These are phyloP conservation scores for Fomitopsis pulvina DNA, from an alignment of 768 basidiomycete genomes.

Conservation along the genomic window DNA sequence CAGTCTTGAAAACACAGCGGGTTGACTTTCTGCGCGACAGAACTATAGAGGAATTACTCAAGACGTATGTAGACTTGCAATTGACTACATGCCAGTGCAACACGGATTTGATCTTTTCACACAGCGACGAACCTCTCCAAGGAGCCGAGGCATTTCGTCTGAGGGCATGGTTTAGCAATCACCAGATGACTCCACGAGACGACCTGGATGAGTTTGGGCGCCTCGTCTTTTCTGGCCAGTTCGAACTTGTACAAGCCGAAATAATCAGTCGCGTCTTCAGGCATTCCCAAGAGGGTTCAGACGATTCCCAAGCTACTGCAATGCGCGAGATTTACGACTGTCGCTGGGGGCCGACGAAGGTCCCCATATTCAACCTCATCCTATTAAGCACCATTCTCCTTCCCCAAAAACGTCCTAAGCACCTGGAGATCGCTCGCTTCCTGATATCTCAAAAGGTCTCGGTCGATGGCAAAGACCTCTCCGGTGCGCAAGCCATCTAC, in stretches of 20 bases:
- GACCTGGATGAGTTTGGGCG: slow-evolving; percentile 31
- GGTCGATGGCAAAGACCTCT: slow-evolving; percentile 32
- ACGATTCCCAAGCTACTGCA: slow-evolving; percentile 10
- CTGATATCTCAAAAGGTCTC: slow-evolving; percentile 29
- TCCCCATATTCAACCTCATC: slow-evolving; percentile 34
- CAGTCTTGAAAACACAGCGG: neutral
- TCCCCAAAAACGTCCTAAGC: slow-evolving; percentile 16
- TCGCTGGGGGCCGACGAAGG: slow-evolving; percentile 35
- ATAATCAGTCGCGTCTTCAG: slow-evolving; percentile 16
- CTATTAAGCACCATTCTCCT: slow-evolving; percentile 25
- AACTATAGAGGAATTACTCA: neutral
- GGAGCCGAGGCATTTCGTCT: slow-evolving; percentile 34
- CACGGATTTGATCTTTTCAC: neutral
- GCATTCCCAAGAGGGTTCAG: neutral
- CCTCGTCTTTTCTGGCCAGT: slow-evolving; percentile 21
- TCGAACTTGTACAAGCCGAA: slow-evolving; percentile 22
- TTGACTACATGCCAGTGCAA: neutral
- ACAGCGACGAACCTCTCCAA: slow-evolving; percentile 20
- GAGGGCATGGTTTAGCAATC: slow-evolving; percentile 27
- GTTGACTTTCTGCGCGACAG: neutral
- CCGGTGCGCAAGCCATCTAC: slow-evolving; percentile 34
- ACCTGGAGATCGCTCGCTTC: slow-evolving; percentile 29
- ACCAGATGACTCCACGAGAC: slow-evolving; percentile 28
- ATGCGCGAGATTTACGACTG: slow-evolving; percentile 25
- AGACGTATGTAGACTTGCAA: neutral